Evolutionary conservation across 2,329 filamentous ascomycete species (phyloP), one percentile per base, ranked within the genome.

Genomic region (Fusarium transvaalense): DNA sequence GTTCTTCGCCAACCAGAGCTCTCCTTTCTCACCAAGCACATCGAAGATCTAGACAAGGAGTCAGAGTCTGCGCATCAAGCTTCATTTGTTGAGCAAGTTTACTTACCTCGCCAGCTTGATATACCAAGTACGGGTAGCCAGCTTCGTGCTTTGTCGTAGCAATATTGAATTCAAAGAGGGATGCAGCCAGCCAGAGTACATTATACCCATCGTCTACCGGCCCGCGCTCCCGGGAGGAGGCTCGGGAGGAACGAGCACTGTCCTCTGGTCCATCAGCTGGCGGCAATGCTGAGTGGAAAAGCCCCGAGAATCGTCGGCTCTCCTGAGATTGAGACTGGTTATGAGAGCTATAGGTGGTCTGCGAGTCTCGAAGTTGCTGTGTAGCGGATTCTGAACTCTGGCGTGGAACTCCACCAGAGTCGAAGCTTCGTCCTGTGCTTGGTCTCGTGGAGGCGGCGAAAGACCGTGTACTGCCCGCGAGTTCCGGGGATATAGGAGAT

Each of bases 151-250:
- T 93, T 27, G 94, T 92, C 25, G 92, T 93, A 76, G 95, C 92
- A 76, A 98, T 98, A 75, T 97, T 97, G 82, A 98, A 99, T 78
- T 98, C 94, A 76, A 97, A 98, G 32, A 98, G 86, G 73, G 93
- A 97, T 21, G 95, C 96, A 15, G 94, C 96, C 19, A 97, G 85
- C 85, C 97, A 99, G 45, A 98, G 83, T 10, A 97, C 88, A 58
- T 90, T 91, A 68, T 90, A 91, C 23, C 88, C 85, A 51, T 86
- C 83, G 27, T 82, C 80, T 38, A 79, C 82, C 53, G 82, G 83
- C 45, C 78, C 83, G 38, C 87, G 83, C 71, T 89, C 87, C n/a
- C 84, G 82, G 15, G 86, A 89, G 6, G 88, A 89, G 31, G 86
- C 86, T 57, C 87, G 81, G 25, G 88, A 89, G 9, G 87, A 86